Percentiles rank a stretch among this genome's conserved stretches.
Conservation (phyloP, 2,329 filamentous ascomycete genomes). For the Ophiosphaerella narmari region DNA sequence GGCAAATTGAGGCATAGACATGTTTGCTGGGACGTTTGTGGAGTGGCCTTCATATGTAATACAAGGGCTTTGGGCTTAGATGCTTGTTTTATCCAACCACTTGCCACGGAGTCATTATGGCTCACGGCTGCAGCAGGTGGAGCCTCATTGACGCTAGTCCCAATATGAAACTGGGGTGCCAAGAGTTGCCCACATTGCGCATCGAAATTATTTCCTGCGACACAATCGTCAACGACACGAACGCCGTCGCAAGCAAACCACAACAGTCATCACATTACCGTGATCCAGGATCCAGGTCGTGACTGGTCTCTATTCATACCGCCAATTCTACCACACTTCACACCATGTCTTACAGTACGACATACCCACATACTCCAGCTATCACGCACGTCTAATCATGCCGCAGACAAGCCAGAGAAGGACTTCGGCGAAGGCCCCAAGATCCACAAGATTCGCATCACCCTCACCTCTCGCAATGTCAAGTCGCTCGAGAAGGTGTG, state of each 20-base stretch:
- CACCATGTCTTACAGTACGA: slow-evolving; percentile 43
- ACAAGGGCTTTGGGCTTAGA: too few relatives aligned
- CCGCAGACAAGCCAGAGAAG: slow-evolving; percentile 82
- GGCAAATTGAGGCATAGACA: slow-evolving; percentile 71
- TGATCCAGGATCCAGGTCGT: slow-evolving; percentile 53
- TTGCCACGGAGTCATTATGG: slow-evolving; percentile 31
- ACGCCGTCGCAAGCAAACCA: slow-evolving; percentile 35
- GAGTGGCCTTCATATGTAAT: not conserved
- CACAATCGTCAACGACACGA: slow-evolving; percentile 27
- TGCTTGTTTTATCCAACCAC: too few relatives aligned
- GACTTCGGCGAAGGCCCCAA: slow-evolving; percentile 89
- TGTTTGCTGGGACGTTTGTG: not conserved
- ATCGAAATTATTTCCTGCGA: not conserved
- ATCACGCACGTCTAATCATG: slow-evolving; percentile 13
- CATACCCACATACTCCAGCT: not conserved
- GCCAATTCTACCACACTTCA: slow-evolving; percentile 25
- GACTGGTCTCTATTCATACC: slow-evolving; percentile 46
- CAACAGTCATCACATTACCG: slow-evolving; percentile 61
- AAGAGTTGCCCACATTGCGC: slow-evolving; percentile 36
- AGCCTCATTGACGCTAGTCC: slow-evolving; percentile 17
- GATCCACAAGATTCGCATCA: slow-evolving; percentile 98
- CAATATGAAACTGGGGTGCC: slow-evolving; percentile 40
- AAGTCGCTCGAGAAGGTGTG: slow-evolving; percentile 87
- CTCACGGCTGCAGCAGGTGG: slow-evolving; percentile 21
- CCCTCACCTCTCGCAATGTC: slow-evolving; percentile 93